Percentiles rank a stretch among this genome's conserved stretches.
These are phyloP conservation scores for Phytopythium ostracodes DNA, from an alignment of 352 stramenopile genomes.

Conservation along the genomic window DNA sequence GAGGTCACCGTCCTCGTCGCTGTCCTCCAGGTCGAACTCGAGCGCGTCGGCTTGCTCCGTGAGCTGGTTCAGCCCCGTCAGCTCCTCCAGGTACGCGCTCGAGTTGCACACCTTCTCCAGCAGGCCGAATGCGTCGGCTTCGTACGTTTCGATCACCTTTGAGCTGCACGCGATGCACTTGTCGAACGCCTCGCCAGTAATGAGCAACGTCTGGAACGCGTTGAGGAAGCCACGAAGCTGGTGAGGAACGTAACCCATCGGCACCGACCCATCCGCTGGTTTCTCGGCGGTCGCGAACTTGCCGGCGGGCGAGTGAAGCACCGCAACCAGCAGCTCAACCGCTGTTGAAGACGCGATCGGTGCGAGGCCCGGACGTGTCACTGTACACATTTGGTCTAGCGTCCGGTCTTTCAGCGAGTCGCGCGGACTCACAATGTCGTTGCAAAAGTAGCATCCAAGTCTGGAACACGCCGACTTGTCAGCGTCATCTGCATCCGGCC, in stretches of 20 bases:
- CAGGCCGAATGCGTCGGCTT: constrained; percentile 32
- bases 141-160: constrained; percentile 88
- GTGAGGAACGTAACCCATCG: constrained; percentile 90
- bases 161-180: constrained; percentile 82
- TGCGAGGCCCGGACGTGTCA: constrained; percentile 95
- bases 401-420: constrained; percentile 97
- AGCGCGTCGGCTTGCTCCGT: constrained; percentile 54
- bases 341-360: constrained; percentile 91
- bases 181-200: constrained; percentile 69
- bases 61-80: constrained; percentile 66
- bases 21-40: constrained; percentile 66
- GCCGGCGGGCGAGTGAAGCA: constrained; percentile 91
- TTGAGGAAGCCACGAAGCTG: constrained; percentile 96
- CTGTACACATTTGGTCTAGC: constrained; percentile 99
- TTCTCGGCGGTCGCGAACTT: constrained; percentile 69
- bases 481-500: constrained; percentile 8
- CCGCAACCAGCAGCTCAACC: constrained; percentile 94
- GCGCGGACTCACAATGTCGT: constrained; percentile 96
- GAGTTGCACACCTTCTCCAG: constrained; percentile 69
- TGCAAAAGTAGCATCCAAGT: constrained; percentile 99
- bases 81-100: constrained; percentile 67
- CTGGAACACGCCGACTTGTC: constrained; percentile 10
- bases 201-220: constrained; percentile 77
- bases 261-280: constrained; percentile 29
- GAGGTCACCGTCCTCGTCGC: constrained; percentile 59